Evolutionary conservation across 129 eudicot genomes (phyloP).

Genomic region (Kitagawia praeruptora): DNA sequence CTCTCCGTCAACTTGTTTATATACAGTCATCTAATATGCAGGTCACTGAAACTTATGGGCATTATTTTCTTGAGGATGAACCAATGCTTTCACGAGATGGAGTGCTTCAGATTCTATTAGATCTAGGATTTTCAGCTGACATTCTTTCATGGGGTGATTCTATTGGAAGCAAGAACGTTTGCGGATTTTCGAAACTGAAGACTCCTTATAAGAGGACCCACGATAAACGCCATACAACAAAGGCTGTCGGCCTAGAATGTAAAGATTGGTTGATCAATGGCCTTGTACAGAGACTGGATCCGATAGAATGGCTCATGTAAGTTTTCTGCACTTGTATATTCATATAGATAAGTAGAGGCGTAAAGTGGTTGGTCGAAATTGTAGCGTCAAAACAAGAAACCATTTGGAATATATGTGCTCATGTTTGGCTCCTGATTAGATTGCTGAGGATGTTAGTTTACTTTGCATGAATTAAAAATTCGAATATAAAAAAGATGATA

Average conservation of each 20-base stretch:
- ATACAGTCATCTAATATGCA: too few relatives aligned
- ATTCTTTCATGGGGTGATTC: conserved; percentile 68
- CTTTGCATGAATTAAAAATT: too few relatives aligned
- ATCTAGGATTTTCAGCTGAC: conserved; percentile 77
- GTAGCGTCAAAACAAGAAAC: too few relatives aligned
- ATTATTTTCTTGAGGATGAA: conserved; percentile 39
- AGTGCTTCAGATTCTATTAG: conserved; percentile 67
- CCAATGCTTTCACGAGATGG: conserved; percentile 70
- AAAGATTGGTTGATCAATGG: conserved; percentile 45
- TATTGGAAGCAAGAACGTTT: conserved; percentile 32
- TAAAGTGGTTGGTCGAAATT: too few relatives aligned
- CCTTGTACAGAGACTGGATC: conserved; percentile 79
- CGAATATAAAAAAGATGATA: too few relatives aligned
- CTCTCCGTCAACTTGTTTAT: too few relatives aligned
- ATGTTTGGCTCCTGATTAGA: too few relatives aligned
- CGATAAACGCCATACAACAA: conserved; percentile 35
- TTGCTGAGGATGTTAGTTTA: too few relatives aligned
- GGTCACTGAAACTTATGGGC: conserved; percentile 41
- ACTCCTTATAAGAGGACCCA: conserved; percentile 55
- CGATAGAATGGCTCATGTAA: conserved; percentile 94
- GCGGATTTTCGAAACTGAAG: conserved; percentile 39
- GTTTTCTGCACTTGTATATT: too few relatives aligned
- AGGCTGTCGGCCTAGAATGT: conserved; percentile 41
- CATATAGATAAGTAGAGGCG: too few relatives aligned
- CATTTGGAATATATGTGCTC: too few relatives aligned